These are phyloP conservation scores for Beta corolliflora DNA, from an alignment of 179 eudicot species.

Conservation along the genomic window DNA sequence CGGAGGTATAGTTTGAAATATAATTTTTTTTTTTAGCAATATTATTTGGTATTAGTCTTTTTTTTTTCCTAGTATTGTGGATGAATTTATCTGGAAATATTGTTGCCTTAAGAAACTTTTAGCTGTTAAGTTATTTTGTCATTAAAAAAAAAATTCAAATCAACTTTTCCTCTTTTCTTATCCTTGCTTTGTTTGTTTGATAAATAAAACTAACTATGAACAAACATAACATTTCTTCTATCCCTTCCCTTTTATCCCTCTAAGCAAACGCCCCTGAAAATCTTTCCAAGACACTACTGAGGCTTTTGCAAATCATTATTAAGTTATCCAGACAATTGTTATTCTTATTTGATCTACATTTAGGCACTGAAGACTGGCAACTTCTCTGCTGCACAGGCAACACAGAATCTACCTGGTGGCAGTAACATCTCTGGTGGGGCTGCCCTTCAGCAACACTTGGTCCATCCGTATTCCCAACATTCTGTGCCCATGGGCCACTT, in stretches of 20 bases:
- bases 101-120: background rate
- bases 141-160: background rate
- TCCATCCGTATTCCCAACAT: conserved; percentile 76
- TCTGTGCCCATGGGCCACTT: conserved; percentile 77
- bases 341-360: conserved; percentile 6
- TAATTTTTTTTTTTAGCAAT: no score
- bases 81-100: background rate
- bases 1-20: no score
- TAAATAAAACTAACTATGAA: no score
- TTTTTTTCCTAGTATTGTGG: background rate
- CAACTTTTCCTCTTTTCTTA: background rate
- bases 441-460: conserved; percentile 76
- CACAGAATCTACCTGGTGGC: conserved; percentile 59
- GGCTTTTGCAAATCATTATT: background rate
- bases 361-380: conserved; percentile 72
- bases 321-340: background rate
- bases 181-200: background rate
- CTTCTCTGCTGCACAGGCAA: conserved; percentile 59
- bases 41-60: background rate
- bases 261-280: background rate
- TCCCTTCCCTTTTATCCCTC: no score
- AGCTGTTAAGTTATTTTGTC: background rate
- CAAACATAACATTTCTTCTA: no score
- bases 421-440: conserved; percentile 59
- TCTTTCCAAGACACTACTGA: background rate